These are phyloP conservation scores for Zoysia pacifica DNA, from an alignment of 176 grass and related monocot genomes.

Conservation along the genomic window DNA sequence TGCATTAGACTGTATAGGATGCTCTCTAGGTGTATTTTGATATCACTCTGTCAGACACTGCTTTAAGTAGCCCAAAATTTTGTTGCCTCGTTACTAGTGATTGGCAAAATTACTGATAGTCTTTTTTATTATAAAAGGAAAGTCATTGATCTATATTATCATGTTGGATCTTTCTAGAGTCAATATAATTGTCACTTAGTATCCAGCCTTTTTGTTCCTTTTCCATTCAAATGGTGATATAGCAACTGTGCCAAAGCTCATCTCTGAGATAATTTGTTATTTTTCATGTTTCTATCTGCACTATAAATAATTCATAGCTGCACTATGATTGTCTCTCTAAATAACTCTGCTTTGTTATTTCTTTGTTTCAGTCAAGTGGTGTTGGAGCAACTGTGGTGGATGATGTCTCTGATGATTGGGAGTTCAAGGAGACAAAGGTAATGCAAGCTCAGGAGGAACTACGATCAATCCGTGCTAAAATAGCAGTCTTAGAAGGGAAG, in stretches of 20 bases:
- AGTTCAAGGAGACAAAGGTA: conserved; percentile 92
- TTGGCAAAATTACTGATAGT: neutral
- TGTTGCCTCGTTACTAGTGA: neutral
- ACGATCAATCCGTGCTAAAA: conserved; percentile 82
- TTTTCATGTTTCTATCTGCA: neutral
- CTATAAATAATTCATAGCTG: neutral
- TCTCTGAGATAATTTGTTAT: neutral
- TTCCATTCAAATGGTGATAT: conserved; percentile 43
- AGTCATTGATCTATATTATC: neutral
- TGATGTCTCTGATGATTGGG: conserved; percentile 80
- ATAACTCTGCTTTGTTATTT: conserved; percentile 37
- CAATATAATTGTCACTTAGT: conserved; percentile 1
- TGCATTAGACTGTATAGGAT: conserved; percentile 9
- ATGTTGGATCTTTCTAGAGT: conserved; percentile 5
- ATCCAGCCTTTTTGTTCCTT: conserved; percentile 28
- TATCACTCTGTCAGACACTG: conserved; percentile 5
- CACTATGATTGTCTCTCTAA: conserved; percentile 18
- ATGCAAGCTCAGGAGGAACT: conserved; percentile 81
- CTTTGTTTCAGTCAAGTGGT: conserved; percentile 52
- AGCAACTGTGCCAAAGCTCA: conserved; percentile 29
- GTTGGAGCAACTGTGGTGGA: conserved; percentile 40
- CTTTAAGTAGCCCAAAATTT: neutral
- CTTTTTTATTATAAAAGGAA: neutral
- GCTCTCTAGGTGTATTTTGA: neutral
- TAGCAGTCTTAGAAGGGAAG: conserved; percentile 87